Evolutionary conservation across 345 rosid species (phyloP).

Genomic region (Sonneratia alba): DNA sequence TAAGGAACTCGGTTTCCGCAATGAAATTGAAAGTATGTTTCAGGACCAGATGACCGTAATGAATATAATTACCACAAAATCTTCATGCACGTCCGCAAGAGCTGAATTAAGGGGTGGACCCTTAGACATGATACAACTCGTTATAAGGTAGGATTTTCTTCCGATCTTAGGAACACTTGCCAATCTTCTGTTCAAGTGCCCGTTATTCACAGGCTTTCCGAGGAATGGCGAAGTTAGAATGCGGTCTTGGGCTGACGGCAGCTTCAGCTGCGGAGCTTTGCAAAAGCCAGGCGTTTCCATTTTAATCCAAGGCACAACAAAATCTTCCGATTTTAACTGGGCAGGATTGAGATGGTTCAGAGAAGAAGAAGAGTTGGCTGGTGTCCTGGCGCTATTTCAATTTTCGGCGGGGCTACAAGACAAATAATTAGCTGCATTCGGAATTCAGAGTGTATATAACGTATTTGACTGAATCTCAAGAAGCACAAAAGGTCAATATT

Average conservation of each 20-base stretch:
- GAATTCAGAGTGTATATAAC: neutral
- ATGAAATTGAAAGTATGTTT: neutral
- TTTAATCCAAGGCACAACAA: neutral
- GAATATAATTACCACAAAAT: slow-evolving; percentile 31
- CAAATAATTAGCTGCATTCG: neutral
- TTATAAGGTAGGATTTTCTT: slow-evolving; percentile 9
- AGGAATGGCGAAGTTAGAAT: slow-evolving; percentile 25
- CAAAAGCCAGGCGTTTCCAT: slow-evolving; percentile 18
- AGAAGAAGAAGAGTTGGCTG: slow-evolving; percentile 1
- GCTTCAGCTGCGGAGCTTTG: slow-evolving; percentile 13
- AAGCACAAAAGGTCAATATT: neutral
- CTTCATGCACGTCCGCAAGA: slow-evolving; percentile 49
- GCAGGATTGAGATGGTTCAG: neutral
- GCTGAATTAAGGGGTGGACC: slow-evolving; percentile 21
- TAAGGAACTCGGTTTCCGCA: too few species aligned
- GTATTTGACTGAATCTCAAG: neutral
- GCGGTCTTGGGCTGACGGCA: slow-evolving; percentile 16
- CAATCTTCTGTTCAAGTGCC: slow-evolving; percentile 11
- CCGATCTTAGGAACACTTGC: slow-evolving; percentile 14
- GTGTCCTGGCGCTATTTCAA: neutral
- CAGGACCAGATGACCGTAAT: neutral
- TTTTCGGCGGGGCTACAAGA: neutral
- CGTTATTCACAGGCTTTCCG: slow-evolving; percentile 17
- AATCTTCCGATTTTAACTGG: neutral
- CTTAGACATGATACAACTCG: slow-evolving; percentile 13